Conservation (phyloP, 495 filamentous ascomycete species). For the Alectoria sarmentosa region DNA sequence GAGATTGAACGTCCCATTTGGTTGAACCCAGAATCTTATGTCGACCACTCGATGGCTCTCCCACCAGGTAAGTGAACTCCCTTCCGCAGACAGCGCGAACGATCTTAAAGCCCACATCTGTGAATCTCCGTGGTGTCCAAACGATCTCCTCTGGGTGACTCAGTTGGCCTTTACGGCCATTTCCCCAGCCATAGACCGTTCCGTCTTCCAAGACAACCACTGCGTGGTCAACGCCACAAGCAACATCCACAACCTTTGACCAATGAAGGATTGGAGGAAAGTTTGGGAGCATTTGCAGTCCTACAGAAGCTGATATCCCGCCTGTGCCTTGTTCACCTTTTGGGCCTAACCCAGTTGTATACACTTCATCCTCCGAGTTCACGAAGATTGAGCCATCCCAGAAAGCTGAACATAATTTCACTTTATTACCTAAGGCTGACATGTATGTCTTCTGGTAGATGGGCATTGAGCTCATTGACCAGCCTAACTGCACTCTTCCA, state of each 20-base stretch:
- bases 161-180: slow-evolving; percentile 74
- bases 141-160: slow-evolving; percentile 46
- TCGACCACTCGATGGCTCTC: slow-evolving; percentile 42
- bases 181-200: slow-evolving; percentile 83
- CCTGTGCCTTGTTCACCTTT: slow-evolving; percentile 71
- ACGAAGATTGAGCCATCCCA: slow-evolving; percentile 68
- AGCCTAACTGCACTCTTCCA: slow-evolving; percentile 32
- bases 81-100: slow-evolving; percentile 63
- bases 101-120: slow-evolving; percentile 46
- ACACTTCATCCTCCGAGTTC: slow-evolving; percentile 43
- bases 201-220: slow-evolving; percentile 68
- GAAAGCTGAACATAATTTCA: slow-evolving; percentile 52
- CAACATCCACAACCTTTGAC: slow-evolving; percentile 44
- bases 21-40: slow-evolving; percentile 60
- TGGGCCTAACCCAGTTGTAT: slow-evolving; percentile 52
- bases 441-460: slow-evolving; percentile 22
- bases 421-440: slow-evolving; percentile 16
- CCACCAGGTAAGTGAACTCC: slow-evolving; percentile 71
- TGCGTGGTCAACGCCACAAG: slow-evolving; percentile 70
- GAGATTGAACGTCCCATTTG: slow-evolving; percentile 55
- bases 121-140: slow-evolving; percentile 52
- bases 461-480: neutral
- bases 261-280: slow-evolving; percentile 50
- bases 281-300: slow-evolving; percentile 37
- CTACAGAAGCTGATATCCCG: slow-evolving; percentile 18